Evolutionary conservation across 2,329 filamentous ascomycete species (phyloP).

Genomic region (Pyrenochaeta sp.): DNA sequence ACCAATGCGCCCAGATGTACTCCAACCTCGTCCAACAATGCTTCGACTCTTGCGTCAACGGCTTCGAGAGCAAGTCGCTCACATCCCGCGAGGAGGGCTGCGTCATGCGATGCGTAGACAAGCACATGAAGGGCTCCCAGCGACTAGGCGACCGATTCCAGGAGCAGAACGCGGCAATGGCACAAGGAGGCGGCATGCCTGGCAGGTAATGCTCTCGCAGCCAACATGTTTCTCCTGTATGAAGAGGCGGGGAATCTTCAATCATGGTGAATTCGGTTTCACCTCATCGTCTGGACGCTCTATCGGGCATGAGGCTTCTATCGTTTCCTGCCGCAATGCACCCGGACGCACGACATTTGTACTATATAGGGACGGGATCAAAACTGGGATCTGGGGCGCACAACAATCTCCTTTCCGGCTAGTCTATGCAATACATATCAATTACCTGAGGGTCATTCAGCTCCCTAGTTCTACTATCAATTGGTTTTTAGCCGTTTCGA

Average conservation of each 20-base stretch:
- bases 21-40: slow-evolving; percentile 83
- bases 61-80: slow-evolving; percentile 97
- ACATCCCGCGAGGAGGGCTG: slow-evolving; percentile 88
- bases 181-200: slow-evolving; percentile 64
- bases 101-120: slow-evolving; percentile 93
- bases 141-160: slow-evolving; percentile 91
- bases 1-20: slow-evolving; percentile 64
- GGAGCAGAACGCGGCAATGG: slow-evolving; percentile 74
- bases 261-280: too few relatives aligned
- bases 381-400: slow-evolving; percentile 14
- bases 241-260: background rate
- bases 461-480: too few relatives aligned
- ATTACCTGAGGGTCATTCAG: too few relatives aligned
- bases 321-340: background rate
- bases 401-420: slow-evolving; percentile 14
- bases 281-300: background rate
- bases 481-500: too few relatives aligned
- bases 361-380: slow-evolving; percentile 21
- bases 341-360: slow-evolving; percentile 11
- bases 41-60: slow-evolving; percentile 96
- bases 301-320: background rate
- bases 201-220: slow-evolving; percentile 47
- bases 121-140: slow-evolving; percentile 91
- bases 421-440: slow-evolving; percentile 5
- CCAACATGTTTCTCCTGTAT: background rate